Conservation (phyloP, 202 grass and related monocot species). For the Schoenoplectus triqueter region DNA sequence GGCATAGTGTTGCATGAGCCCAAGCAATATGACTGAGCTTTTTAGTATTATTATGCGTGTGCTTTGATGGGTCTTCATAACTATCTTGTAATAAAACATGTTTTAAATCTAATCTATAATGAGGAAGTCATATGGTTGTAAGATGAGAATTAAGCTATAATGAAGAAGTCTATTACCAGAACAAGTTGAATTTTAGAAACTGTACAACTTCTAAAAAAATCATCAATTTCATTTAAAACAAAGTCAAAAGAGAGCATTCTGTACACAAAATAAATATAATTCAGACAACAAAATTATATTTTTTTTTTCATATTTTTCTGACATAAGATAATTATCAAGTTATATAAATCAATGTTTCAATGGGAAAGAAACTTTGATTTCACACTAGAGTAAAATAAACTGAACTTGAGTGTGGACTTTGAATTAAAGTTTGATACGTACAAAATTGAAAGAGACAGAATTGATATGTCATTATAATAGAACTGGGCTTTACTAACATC, state of each 20-base stretch:
- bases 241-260: not conserved
- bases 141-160: not conserved
- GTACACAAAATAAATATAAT: not conserved
- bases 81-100: not conserved
- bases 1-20: not conserved
- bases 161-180: not conserved
- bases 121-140: not conserved
- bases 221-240: not conserved
- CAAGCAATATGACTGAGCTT: not conserved
- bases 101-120: constrained; percentile 1
- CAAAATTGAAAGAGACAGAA: constrained; percentile 1
- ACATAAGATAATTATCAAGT: not conserved
- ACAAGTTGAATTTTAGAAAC: not conserved
- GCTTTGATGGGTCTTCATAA: not conserved
- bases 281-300: not conserved
- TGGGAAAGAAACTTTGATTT: not conserved
- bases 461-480: not conserved
- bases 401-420: not conserved
- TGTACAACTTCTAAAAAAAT: not conserved
- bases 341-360: not conserved
- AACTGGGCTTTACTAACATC: too few relatives aligned
- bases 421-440: not conserved
- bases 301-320: not conserved
- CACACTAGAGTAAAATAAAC: not conserved
- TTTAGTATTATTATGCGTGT: not conserved